Conservation (phyloP, 768 basidiomycete genomes). For the Serendipita sp. region DNA sequence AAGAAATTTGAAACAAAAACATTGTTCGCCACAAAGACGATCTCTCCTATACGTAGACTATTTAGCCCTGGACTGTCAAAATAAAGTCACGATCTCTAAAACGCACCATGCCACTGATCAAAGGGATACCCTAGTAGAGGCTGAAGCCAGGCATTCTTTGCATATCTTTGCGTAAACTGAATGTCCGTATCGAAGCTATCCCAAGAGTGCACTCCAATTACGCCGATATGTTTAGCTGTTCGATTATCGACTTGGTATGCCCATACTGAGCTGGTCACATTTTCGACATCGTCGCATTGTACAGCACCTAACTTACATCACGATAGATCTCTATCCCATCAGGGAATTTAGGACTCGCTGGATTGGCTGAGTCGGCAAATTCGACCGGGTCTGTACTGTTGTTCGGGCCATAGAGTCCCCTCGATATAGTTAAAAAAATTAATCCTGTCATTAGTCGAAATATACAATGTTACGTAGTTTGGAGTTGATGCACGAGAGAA, state of each 20-base stretch:
- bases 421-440: background rate
- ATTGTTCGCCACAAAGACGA: background rate
- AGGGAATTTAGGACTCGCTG: background rate
- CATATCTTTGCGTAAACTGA: background rate
- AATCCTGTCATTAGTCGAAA: too few relatives aligned
- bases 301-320: background rate
- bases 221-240: background rate
- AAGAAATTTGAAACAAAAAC: too few relatives aligned
- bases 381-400: background rate
- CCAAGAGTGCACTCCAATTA: background rate
- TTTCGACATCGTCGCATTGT: background rate
- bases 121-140: background rate
- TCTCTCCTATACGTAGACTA: background rate
- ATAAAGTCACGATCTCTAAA: background rate
- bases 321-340: background rate
- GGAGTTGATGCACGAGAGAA: too few relatives aligned
- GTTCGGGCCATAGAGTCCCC: background rate
- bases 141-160: background rate
- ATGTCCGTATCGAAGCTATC: background rate
- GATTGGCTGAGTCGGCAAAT: background rate
- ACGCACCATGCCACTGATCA: background rate
- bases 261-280: background rate
- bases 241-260: background rate
- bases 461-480: too few relatives aligned
- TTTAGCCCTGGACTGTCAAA: background rate